Conservation (phyloP, 345 rosid species). For the Moricandia arvensis region DNA sequence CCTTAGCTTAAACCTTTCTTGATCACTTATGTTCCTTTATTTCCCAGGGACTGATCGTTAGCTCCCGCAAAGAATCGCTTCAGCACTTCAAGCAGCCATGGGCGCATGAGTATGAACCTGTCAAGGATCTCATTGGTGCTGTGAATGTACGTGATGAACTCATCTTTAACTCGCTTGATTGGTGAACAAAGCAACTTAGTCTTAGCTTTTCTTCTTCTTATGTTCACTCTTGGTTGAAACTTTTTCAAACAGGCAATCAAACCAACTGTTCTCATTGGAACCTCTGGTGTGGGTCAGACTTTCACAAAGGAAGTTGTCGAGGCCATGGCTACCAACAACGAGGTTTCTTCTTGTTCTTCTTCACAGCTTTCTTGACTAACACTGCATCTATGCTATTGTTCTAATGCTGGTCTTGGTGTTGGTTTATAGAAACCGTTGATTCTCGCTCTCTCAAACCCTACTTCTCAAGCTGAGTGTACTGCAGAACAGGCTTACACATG, state of each 20-base stretch:
- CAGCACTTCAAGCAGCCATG: constrained; percentile 96
- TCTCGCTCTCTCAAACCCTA: constrained; percentile 93
- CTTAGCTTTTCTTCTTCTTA: not conserved
- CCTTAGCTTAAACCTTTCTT: not conserved
- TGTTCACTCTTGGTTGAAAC: constrained; percentile 3
- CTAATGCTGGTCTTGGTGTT: constrained; percentile 22
- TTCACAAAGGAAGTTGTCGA: constrained; percentile 88
- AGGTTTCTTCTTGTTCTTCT: constrained; percentile 45
- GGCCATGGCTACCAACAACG: constrained; percentile 83
- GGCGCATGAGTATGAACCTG: constrained; percentile 87
- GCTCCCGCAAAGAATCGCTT: constrained; percentile 76
- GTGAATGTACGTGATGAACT: constrained; percentile 53
- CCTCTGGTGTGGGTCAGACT: constrained; percentile 90
- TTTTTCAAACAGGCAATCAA: constrained; percentile 65
- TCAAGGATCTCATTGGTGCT: constrained; percentile 65
- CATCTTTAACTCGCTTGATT: not conserved
- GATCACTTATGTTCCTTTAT: not conserved
- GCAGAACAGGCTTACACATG: constrained; percentile 98
- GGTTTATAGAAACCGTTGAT: constrained; percentile 77
- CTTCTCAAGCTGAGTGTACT: constrained; percentile 96
- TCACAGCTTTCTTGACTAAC: not conserved
- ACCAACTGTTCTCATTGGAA: constrained; percentile 90
- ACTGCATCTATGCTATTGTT: not conserved
- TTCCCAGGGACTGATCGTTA: constrained; percentile 69
- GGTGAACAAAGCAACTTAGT: no score